Base-by-base conservation (phyloP, 2,329 filamentous ascomycete species). In the Neofusicoccum umdonicola region DNA sequence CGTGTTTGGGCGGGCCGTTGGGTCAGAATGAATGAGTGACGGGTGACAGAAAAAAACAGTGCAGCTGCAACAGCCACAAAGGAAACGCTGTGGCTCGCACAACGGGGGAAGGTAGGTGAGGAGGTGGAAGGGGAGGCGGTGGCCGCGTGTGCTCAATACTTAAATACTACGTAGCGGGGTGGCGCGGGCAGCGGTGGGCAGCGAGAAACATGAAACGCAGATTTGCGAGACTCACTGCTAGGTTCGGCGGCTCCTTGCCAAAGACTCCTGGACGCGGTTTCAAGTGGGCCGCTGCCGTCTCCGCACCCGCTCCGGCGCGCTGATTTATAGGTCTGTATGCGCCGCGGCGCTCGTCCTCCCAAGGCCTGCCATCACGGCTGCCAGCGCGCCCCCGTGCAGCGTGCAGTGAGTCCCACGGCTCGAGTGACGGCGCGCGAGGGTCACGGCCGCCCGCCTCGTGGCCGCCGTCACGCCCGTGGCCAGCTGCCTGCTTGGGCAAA, bases 171-270 rank as follows among this genome's bases (percentile, higher is more conserved):
- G 27, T 7, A 31, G 27, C 4, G 3, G 27, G 27, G 27, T 31
- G 27, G 27, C 27, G 27, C 27, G 27, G 27, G 27, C 27, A 31
- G 12, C 9, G 39, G 13, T 12, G 48, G 60, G 19, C 48, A 41
- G 47, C 15, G 60, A 63, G 60, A 63, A 63, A 63, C 60, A 63
- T 63, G 60, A 63, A 63, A 63, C 60, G 52, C 37, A 52, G 47
- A 63, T 54, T 63, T 63, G 22, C 48, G 22, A 31, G 27, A 63
- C 60, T 63, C 39, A 63, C 60, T 52, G 41, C 60, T 58, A 44
- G 39, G 37, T 58, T 42, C 19, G 54, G 54, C 54, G 54, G 39
- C 39, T 58, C 54, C 54, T 19, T 58, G 54, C 54, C 22, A 58
- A 45, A 58, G 54, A 34, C 22, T 58, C 22, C 54, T 58, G 39